Evolutionary conservation across 441 rosid genomes (phyloP).

Genomic region (Populus hybrid): DNA sequence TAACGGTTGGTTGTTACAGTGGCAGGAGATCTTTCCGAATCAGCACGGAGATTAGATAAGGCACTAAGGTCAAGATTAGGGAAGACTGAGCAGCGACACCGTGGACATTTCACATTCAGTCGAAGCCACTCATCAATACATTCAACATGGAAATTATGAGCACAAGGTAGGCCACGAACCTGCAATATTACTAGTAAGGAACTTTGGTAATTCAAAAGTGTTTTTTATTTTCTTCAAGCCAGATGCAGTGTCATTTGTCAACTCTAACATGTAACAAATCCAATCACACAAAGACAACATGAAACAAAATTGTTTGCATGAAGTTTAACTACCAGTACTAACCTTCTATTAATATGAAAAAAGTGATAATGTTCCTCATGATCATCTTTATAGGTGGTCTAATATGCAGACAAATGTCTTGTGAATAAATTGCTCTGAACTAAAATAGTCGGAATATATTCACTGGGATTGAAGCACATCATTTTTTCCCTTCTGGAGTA

Average conservation of each 20-base stretch:
- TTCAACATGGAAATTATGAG: slow-evolving; percentile 96
- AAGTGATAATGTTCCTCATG: neutral
- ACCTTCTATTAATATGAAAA: neutral
- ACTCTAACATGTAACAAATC: neutral
- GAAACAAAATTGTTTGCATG: neutral
- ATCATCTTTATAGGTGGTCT: neutral
- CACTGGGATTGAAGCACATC: neutral
- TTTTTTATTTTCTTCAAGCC: too few species aligned
- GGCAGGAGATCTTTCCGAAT: slow-evolving; percentile 48
- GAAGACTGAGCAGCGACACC: slow-evolving; percentile 93
- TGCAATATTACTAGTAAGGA: slow-evolving; percentile 34
- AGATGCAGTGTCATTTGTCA: neutral
- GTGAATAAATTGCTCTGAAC: neutral
- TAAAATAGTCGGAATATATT: neutral
- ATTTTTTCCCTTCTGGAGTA: neutral
- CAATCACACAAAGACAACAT: neutral
- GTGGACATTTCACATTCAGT: slow-evolving; percentile 91
- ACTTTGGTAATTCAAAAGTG: neutral
- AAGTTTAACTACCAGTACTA: neutral
- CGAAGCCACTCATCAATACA: slow-evolving; percentile 98
- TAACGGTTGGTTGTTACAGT: slow-evolving; percentile 38
- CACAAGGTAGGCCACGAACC: slow-evolving; percentile 99
- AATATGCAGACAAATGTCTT: neutral
- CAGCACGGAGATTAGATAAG: slow-evolving; percentile 71
- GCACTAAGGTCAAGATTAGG: slow-evolving; percentile 98